These are phyloP conservation scores for Talaromyces islandicus DNA, from an alignment of 2,329 filamentous ascomycete species.

Conservation along the genomic window DNA sequence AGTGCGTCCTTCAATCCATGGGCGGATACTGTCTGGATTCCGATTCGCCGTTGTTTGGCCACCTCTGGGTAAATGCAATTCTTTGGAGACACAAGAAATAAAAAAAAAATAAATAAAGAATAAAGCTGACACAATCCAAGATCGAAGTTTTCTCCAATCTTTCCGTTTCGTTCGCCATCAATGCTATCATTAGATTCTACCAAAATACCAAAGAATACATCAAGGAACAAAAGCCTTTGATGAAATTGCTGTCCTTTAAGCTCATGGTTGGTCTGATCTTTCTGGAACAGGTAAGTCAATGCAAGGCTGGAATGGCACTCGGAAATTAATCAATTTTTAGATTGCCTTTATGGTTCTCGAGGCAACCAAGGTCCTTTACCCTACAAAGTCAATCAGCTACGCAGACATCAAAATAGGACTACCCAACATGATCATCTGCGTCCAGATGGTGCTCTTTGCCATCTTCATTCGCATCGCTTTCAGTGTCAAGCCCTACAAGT, in stretches of 20 bases:
- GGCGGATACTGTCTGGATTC: background rate
- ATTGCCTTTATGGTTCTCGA: conserved; percentile 2
- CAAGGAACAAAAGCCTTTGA: conserved; percentile 1
- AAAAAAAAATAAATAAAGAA: no score
- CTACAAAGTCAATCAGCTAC: background rate
- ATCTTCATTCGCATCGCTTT: conserved; percentile 1
- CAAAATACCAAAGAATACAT: conserved; percentile 1
- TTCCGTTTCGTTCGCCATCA: background rate
- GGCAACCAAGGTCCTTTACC: background rate
- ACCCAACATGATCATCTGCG: conserved; percentile 3
- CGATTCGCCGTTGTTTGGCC: background rate
- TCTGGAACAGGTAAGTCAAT: background rate
- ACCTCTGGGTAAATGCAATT: background rate
- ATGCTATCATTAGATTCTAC: conserved; percentile 3
- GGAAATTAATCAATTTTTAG: background rate
- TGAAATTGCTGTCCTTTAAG: conserved; percentile 2
- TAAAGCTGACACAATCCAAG: background rate
- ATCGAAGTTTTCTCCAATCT: conserved; percentile 1
- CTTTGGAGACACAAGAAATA: no score
- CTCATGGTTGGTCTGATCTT: conserved; percentile 2
- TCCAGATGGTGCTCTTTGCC: conserved; percentile 1
- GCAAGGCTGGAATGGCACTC: background rate
- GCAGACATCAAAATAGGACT: conserved; percentile 4
- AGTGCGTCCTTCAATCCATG: background rate
- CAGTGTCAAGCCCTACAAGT: background rate